Evolutionary conservation across 1,284 basidiomycete species (phyloP).

Genomic region (Tilletia indica): DNA sequence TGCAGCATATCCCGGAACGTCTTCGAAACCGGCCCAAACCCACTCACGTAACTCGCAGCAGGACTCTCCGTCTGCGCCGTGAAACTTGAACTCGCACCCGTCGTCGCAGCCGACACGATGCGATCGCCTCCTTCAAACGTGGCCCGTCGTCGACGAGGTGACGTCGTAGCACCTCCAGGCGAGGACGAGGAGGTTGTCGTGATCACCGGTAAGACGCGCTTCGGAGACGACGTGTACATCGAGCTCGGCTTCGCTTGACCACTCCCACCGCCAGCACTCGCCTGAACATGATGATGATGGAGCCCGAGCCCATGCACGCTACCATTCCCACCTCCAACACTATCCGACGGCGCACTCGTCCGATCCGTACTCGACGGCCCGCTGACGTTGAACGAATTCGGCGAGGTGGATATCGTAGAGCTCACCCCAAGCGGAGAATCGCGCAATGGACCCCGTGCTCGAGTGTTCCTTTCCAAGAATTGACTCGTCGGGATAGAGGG

Average conservation of each 20-base stretch:
- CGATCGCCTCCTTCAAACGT: background rate
- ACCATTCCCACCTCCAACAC: background rate
- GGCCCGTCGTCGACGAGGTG: too few relatives aligned
- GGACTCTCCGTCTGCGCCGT: conserved; percentile 3
- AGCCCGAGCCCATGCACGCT: background rate
- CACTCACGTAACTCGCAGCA: background rate
- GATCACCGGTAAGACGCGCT: background rate
- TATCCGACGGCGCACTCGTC: background rate
- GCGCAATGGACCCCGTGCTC: background rate
- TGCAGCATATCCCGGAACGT: conserved; percentile 7
- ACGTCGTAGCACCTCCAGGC: background rate
- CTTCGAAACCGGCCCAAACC: background rate
- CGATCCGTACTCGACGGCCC: conserved; percentile 4
- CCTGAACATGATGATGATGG: too few relatives aligned
- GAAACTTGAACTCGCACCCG: background rate
- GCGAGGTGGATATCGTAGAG: background rate
- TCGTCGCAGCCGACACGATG: conserved; percentile 1
- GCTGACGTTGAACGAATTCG: background rate
- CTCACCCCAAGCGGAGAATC: background rate
- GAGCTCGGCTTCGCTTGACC: background rate
- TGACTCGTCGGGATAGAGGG: background rate
- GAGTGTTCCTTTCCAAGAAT: background rate
- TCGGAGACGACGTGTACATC: background rate
- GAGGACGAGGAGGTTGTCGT: background rate
- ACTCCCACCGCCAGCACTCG: background rate